Evolutionary conservation across 2,329 filamentous ascomycete species (phyloP), one percentile per base, ranked within the genome.

Genomic region (Talaromyces verruculosus): DNA sequence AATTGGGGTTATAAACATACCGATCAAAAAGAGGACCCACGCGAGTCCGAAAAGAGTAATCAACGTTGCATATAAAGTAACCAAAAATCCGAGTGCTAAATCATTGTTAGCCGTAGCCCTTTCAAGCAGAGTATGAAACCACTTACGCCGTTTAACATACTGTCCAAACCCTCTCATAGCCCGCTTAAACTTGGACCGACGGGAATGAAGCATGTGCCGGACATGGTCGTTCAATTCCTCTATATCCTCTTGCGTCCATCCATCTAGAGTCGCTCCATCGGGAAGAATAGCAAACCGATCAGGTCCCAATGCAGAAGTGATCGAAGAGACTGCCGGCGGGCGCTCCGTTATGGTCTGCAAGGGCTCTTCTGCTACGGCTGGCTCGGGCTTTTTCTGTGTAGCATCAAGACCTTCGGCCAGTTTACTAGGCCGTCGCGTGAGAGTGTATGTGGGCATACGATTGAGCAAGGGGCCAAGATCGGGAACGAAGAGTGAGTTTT

Each of bases 11-110:
- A 15, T 57, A 19, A 8, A 67, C 76, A 65, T 77, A 81, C 89
- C 91, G 74, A 96, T 96, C 64, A 96, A 81, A 78, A 94, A 95
- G n/a, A 96, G 84, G 1, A 96, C 92, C 92, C 92, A 96, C 0
- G 91, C 91, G 13, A 94, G 83, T 72, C 92, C 92, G 71, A 96
- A 96, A 0, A 93, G 82, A 0, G 92, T 95, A 71, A 96, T 93
- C 22, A 94, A 82, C 0, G 86, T 88, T 8, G 91, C 92, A 76
- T 96, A 96, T 3, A 96, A 79, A 0, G 91, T 95, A 66, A 96
- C 90, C 64, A 93, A 84, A 74, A 95, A 92, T 0, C 92, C 92
- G 43, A 96, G 83, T 0, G 92, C 85, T 87, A 65, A 51, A 58
- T 62, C 13, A 2, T 61, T 22, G 62, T 68, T 39, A 63, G 64